Evolutionary conservation across 352 stramenopile species (phyloP), one percentile per base, ranked within the genome.

Genomic region (Peronospora belbahrii): DNA sequence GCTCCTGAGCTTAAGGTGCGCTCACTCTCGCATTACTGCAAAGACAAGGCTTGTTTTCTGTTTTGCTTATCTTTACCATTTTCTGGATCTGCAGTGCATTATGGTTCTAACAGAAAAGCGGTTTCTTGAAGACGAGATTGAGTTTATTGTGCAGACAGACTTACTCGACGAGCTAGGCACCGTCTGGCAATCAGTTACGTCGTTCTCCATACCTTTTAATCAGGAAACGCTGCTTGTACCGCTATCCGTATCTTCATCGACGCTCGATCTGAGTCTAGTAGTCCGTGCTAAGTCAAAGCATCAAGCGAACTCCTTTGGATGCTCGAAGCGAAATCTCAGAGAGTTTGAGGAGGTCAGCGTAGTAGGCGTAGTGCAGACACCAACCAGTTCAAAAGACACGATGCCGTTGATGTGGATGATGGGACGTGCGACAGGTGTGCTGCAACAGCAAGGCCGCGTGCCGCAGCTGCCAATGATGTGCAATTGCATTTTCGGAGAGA

Each of bases 21-120:
- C 14, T 24, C 15, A 13, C 38, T 24, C 17, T 7, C 11, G 30
- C 14, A n/a, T n/a, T 52, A 9, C 13, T 11, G 17, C 17, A 2
- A 15, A 32, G n/a, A 4, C 15, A 31, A 27, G 31, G 9, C 18
- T 50, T 24, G 34, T 8, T 38, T 43, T 13, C 2, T 31, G 15
- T 23, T 27, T 24, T 25, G 5, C n/a, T 18, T 38, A n/a, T n/a
- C n/a, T 6, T 18, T 36, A 28, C 20, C 41, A 15, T 36, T 28
- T 42, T n/a, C 38, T 48, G 1, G 19, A 38, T n/a, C 24, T 43
- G 15, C 33, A 88, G 79, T 85, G 75, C 35, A 28, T 88, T 14
- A 87, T 90, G 79, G 74, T 87, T 25, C 48, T 88, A 13, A 82
- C 67, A 14, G 64, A 85, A 51, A 90, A 90, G 58, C 66, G 68